Base-by-base conservation (phyloP, 371 early-diverging fungal genomes). In the Mucor saturninus region DNA sequence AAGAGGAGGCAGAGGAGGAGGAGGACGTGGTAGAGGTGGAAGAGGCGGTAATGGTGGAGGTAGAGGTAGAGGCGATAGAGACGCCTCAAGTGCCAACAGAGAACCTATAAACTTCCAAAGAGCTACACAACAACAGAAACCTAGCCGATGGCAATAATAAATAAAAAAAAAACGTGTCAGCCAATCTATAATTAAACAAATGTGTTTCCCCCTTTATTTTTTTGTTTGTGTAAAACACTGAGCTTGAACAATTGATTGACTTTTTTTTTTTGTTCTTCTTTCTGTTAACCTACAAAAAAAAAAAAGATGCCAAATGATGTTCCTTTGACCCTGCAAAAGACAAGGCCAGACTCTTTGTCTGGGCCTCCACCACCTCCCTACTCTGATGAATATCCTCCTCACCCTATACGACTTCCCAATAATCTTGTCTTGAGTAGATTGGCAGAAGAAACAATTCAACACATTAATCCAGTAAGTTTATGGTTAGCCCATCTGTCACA, bases 21-120 rank as follows among this genome's bases (percentile, higher is more conserved):
- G 84, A 37, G 43, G 85, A 54, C 74, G 68, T 46, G 78, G 71
- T 67, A 70, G 68, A n/a, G 62, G 77, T 32, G 54, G 65, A 38
- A 40, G 50, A 21, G 30, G 79, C 15, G 61, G 81, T 26, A n/a
- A 64, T 3, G 73, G 85, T 13, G 56, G 77, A 7, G 76, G 85
- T 29, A 56, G 79, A n/a, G 72, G 77, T 31, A 53, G 84, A 56
- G 78, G 66, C 46, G 76, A 65, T 65, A 74, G 62, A 26, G 61
- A 76, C 11, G 29, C 14, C 1, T 38, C 39, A 6, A 67, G 67
- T 54, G 51, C 70, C n/a, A 74, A 74, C 50, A 39, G 42, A 13
- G 70, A 67, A 35, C 60, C 69, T 42, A 66, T 72, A 39, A 45
- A 63, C 9, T 77, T 77, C 60, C 78, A 74, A 63, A 68, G 65